Base-by-base conservation (phyloP, 176 grass and related monocot species). In the Aegilops tauschii region DNA sequence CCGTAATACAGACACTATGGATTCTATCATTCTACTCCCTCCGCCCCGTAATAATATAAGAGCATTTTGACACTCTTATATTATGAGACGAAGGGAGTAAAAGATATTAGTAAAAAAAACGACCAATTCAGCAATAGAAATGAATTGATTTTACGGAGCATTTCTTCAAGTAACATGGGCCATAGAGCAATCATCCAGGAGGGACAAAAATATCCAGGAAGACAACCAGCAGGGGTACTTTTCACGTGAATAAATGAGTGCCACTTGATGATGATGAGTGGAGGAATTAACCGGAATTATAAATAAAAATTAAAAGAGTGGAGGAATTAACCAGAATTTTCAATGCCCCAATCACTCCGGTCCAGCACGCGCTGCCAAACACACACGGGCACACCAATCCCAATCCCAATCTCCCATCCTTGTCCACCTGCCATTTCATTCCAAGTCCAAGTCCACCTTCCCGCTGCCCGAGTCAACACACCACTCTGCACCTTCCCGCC, bases 381-480 rank as follows among this genome's bases (percentile, higher is more conserved):
- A 69, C 66, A 47, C 40, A 29, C 28, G 36, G 69, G 21, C 70
- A 1, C 12, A 37, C 66, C 65, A 69, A 34, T 32, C 16, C 67
- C 31, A 13, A 6, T 54, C 52, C 52, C 50, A 17, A 2, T 54
- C 16, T 54, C 16, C 50, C 66, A 8, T 5, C 30, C 37, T 12
- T 72, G 59, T 81, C 59, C 42, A 44, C 9, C 13, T 16, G 8
- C 20, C 37, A 37, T 11, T 44, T 10, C 40, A 21, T 71, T 71
- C 68, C 59, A 29, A 34, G 2, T 25, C 67, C 58, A 34, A 45
- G 44, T 85, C 83, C 83, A 83, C 84, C 25, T 78, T 86, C 73
- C 65, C 84, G 23, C 73, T 83, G 84, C 84, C 80, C 80, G 65
- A 83, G 16, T 78, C 83, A 75, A 89, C 81, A 78, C 39, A 35